These are phyloP conservation scores for Hymenoscyphus fructigenus DNA, from an alignment of 2,329 filamentous ascomycete species.

Conservation along the genomic window DNA sequence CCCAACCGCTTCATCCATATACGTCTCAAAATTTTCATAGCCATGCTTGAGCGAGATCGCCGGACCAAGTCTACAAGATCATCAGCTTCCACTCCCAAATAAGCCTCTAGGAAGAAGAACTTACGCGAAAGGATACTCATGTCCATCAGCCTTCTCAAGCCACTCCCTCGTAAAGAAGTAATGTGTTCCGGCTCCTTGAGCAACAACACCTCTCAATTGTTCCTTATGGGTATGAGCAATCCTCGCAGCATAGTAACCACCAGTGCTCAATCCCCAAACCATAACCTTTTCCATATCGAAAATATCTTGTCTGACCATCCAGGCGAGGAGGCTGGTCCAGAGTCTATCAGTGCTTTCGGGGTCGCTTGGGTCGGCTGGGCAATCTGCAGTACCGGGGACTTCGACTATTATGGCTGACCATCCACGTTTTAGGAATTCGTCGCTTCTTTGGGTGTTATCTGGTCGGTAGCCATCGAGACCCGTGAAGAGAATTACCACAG, in stretches of 20 bases:
- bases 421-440: slow-evolving; percentile 62
- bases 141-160: slow-evolving; percentile 60
- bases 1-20: slow-evolving; percentile 53
- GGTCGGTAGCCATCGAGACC: slow-evolving; percentile 63
- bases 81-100: neutral
- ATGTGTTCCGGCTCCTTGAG: slow-evolving; percentile 63
- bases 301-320: slow-evolving; percentile 50
- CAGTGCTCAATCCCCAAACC: slow-evolving; percentile 64
- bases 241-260: slow-evolving; percentile 67
- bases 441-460: slow-evolving; percentile 59
- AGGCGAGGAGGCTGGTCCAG: slow-evolving; percentile 61
- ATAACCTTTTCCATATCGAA: slow-evolving; percentile 59
- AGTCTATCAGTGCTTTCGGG: slow-evolving; percentile 59
- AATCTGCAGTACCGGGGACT: slow-evolving; percentile 68
- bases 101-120: slow-evolving; percentile 23
- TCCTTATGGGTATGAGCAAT: slow-evolving; percentile 65
- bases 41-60: slow-evolving; percentile 63
- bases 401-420: slow-evolving; percentile 64
- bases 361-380: slow-evolving; percentile 61
- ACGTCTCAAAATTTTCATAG: slow-evolving; percentile 55
- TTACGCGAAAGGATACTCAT: slow-evolving; percentile 64
- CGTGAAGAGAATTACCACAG: slow-evolving; percentile 57
- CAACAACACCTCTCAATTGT: slow-evolving; percentile 54
- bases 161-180: slow-evolving; percentile 60
- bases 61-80: slow-evolving; percentile 46